Conservation (phyloP, 441 rosid species). For the Daphne laureola region DNA sequence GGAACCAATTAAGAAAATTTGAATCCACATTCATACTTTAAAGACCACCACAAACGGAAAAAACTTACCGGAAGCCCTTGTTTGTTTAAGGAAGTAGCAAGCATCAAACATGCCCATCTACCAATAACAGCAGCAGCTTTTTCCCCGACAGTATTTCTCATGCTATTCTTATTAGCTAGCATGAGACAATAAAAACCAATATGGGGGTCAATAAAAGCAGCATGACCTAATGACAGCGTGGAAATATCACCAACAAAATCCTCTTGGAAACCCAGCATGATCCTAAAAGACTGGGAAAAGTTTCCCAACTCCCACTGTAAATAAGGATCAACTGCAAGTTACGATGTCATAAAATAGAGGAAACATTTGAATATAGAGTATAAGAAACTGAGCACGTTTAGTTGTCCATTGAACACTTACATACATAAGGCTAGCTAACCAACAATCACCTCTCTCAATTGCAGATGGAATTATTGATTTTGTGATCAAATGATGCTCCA, state of each 20-base stretch:
- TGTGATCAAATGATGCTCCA: slow-evolving; percentile 57
- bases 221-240: slow-evolving; percentile 46
- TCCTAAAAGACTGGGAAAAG: slow-evolving; percentile 53
- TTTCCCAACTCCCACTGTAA: slow-evolving; percentile 93
- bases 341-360: slow-evolving; percentile 4
- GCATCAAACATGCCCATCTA: slow-evolving; percentile 80
- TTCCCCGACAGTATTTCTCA: slow-evolving; percentile 78
- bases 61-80: slow-evolving; percentile 92
- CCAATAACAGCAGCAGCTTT: slow-evolving; percentile 51
- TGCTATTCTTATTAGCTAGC: slow-evolving; percentile 47
- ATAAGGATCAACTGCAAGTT: slow-evolving; percentile 20
- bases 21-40: background rate
- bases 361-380: slow-evolving; percentile 4
- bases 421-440: slow-evolving; percentile 89
- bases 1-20: no score
- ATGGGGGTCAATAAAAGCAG: slow-evolving; percentile 76
- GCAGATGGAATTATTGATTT: slow-evolving; percentile 77
- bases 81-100: slow-evolving; percentile 73
- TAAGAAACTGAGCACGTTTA: slow-evolving; percentile 13
- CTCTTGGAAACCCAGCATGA: slow-evolving; percentile 56
- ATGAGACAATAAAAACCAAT: slow-evolving; percentile 69
- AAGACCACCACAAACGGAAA: slow-evolving; percentile 14
- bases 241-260: slow-evolving; percentile 26
- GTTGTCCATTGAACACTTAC: slow-evolving; percentile 34
- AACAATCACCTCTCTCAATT: slow-evolving; percentile 61